Conservation (phyloP, 331 rosid species). For the Rosa hybrid region DNA sequence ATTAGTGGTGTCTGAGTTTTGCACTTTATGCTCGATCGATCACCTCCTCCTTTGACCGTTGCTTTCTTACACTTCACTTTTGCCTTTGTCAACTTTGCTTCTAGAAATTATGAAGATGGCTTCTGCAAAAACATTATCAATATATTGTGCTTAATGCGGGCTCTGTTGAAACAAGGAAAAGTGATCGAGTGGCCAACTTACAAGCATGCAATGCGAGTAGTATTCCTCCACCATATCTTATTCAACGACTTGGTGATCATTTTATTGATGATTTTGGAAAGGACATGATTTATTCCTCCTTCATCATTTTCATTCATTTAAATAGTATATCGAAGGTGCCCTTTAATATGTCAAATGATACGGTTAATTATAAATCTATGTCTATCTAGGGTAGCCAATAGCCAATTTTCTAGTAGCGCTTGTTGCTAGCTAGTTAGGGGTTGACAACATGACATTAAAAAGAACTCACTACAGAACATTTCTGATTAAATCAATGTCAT, state of each 20-base stretch:
- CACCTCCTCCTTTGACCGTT: background rate
- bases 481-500: background rate
- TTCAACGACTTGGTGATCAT: constrained; percentile 20
- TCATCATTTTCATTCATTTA: background rate
- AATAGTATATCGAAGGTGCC: background rate
- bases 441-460: background rate
- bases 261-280: background rate
- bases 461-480: background rate
- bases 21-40: background rate
- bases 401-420: background rate
- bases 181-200: constrained; percentile 11
- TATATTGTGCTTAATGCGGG: background rate
- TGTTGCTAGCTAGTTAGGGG: background rate
- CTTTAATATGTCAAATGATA: too few relatives aligned
- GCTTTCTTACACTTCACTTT: background rate
- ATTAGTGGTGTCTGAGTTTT: background rate
- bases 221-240: background rate
- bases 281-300: background rate
- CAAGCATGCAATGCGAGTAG: background rate
- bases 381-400: too few relatives aligned
- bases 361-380: too few relatives aligned
- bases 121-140: background rate
- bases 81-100: constrained; percentile 10
- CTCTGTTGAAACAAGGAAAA: background rate
- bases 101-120: background rate